A percentile compares a stretch with the other conserved stretches of the same genome.
Conservation (phyloP, 331 rosid species). For the Arachis monticola region DNA sequence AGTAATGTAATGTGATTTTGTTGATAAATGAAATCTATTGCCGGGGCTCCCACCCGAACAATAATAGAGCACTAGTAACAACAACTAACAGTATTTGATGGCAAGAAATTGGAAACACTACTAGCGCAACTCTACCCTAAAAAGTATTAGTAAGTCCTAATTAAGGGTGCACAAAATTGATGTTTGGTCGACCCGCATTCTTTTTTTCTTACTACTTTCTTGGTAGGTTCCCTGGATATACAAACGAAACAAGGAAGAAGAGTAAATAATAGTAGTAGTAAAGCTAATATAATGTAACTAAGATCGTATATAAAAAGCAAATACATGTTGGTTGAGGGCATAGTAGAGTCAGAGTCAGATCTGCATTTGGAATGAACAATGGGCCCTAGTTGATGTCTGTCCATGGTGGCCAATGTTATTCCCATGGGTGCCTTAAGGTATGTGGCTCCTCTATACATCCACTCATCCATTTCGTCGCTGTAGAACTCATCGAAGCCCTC, state of each 20-base stretch:
- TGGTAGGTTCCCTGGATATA: conserved; percentile 57
- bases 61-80: too few species aligned
- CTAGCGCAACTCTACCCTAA: not conserved
- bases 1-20: too few species aligned
- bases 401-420: conserved; percentile 55
- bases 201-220: conserved; percentile 66
- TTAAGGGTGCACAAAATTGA: conserved; percentile 45
- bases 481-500: conserved; percentile 93
- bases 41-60: too few species aligned
- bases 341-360: conserved; percentile 60
- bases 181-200: conserved; percentile 54
- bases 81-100: too few species aligned
- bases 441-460: conserved; percentile 96
- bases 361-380: conserved; percentile 94
- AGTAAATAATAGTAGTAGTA: not conserved
- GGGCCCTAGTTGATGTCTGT: conserved; percentile 72
- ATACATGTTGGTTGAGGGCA: conserved; percentile 57
- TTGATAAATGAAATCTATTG: too few species aligned
- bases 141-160: conserved; percentile 43
- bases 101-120: too few species aligned
- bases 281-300: too few species aligned
- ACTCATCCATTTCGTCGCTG: conserved; percentile 91
- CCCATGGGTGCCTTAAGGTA: conserved; percentile 62
- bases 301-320: too few species aligned
- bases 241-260: not conserved